Evolutionary conservation across 2,329 filamentous ascomycete genomes (phyloP).

Genomic region (Massarina eburnea): DNA sequence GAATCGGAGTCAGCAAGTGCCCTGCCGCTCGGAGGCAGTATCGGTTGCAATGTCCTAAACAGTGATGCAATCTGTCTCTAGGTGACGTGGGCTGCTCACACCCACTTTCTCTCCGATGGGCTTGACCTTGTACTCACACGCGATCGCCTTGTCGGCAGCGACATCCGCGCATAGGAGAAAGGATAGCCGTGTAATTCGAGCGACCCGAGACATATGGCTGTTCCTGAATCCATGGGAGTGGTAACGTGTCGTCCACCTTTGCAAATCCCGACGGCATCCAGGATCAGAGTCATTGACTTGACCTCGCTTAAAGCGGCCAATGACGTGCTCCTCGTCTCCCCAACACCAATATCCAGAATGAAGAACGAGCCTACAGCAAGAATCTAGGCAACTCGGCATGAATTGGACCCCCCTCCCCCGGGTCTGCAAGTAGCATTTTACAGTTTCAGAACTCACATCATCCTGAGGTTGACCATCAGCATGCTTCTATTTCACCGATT

Average conservation of each 20-base stretch:
- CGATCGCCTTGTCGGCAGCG: constrained; percentile 11
- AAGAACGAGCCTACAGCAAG: constrained; percentile 12
- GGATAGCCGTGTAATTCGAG: constrained; percentile 1
- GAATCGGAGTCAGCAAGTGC: constrained; percentile 3
- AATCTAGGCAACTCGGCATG: too few species aligned
- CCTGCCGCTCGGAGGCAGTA: neutral
- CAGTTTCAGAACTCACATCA: too few species aligned
- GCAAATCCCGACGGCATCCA: neutral
- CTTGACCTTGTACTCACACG: constrained; percentile 7
- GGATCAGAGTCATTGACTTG: neutral
- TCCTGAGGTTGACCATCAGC: constrained; percentile 15
- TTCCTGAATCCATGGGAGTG: constrained; percentile 8
- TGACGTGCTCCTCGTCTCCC: constrained; percentile 1
- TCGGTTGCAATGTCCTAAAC: constrained; percentile 12
- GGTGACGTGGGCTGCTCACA: constrained; percentile 28
- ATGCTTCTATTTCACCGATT: constrained; percentile 8
- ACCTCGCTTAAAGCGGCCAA: neutral
- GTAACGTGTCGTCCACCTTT: constrained; percentile 1
- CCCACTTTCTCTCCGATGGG: constrained; percentile 15
- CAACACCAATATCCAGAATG: constrained; percentile 4
- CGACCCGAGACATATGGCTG: constrained; percentile 16
- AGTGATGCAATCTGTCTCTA: constrained; percentile 14
- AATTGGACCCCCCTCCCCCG: too few species aligned
- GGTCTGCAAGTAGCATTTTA: too few species aligned
- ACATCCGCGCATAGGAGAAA: constrained; percentile 9